These are phyloP conservation scores for Neolentinus lepideus DNA, from an alignment of 1,284 basidiomycete species.

Conservation along the genomic window DNA sequence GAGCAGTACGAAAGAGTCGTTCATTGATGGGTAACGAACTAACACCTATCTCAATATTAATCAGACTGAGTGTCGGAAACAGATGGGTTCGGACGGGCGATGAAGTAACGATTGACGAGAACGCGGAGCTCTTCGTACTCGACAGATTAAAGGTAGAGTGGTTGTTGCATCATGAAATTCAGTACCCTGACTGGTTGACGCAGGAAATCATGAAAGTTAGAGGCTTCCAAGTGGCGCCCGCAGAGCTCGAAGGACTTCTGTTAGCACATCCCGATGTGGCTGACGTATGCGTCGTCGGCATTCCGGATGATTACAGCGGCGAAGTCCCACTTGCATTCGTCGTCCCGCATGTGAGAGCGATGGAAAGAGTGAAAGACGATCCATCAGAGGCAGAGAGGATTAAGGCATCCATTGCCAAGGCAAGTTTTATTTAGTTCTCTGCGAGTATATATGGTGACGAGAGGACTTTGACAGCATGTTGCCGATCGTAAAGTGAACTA, in stretches of 20 bases:
- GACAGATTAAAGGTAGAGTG: slow-evolving; percentile 34
- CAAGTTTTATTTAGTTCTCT: slow-evolving; percentile 17
- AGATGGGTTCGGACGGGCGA: slow-evolving; percentile 42
- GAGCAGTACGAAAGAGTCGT: slow-evolving; percentile 32
- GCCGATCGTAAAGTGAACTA: slow-evolving; percentile 63
- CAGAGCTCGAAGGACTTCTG: slow-evolving; percentile 46
- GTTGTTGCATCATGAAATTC: background rate
- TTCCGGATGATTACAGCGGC: slow-evolving; percentile 73
- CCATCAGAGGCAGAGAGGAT: slow-evolving; percentile 28
- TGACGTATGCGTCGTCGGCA: slow-evolving; percentile 69
- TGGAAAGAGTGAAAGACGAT: slow-evolving; percentile 28
- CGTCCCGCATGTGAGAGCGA: slow-evolving; percentile 41
- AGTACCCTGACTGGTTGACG: background rate
- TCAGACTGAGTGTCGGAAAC: slow-evolving; percentile 8
- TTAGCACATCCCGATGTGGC: slow-evolving; percentile 64
- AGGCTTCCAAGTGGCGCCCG: slow-evolving; percentile 53
- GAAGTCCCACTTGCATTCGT: slow-evolving; percentile 74
- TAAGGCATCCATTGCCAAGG: slow-evolving; percentile 41
- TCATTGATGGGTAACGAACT: slow-evolving; percentile 28
- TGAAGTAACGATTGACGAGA: slow-evolving; percentile 30
- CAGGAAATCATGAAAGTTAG: slow-evolving; percentile 61
- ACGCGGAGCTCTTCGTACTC: slow-evolving; percentile 33
- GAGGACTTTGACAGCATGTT: slow-evolving; percentile 43
- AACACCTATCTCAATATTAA: background rate
- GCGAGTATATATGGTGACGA: background rate